Percentiles rank a stretch among this genome's conserved stretches.
Conservation (phyloP, 371 early-diverging fungal species). For the Haplosporangium sp. region DNA sequence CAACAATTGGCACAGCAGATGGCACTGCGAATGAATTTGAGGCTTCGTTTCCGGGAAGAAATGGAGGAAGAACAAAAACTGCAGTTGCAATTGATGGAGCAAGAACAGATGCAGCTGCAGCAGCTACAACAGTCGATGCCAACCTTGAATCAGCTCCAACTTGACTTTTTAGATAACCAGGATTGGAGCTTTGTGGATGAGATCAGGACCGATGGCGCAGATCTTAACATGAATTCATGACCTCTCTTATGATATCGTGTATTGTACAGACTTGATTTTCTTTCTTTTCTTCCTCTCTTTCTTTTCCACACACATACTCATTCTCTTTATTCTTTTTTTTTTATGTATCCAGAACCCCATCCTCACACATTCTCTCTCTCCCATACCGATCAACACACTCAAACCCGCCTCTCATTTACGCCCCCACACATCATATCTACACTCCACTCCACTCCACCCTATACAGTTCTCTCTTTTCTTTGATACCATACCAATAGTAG, state of each 20-base stretch:
- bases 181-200: slow-evolving; percentile 55
- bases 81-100: slow-evolving; percentile 47
- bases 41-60: slow-evolving; percentile 36
- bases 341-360: too few species aligned
- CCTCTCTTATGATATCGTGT: slow-evolving; percentile 35
- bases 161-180: slow-evolving; percentile 46
- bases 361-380: neutral
- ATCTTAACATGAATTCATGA: slow-evolving; percentile 15
- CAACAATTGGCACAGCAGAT: slow-evolving; percentile 43
- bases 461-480: too few species aligned
- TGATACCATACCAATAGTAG: too few species aligned
- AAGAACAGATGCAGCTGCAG: slow-evolving; percentile 47
- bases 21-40: slow-evolving; percentile 23
- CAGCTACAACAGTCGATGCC: slow-evolving; percentile 41
- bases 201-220: slow-evolving; percentile 25
- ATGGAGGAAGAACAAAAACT: slow-evolving; percentile 46
- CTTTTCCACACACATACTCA: neutral
- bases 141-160: slow-evolving; percentile 33
- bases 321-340: neutral
- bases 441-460: too few species aligned
- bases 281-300: neutral
- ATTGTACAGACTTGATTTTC: neutral
- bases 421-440: too few species aligned
- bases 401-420: too few species aligned
- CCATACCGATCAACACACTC: neutral